Conservation (phyloP, 2,329 filamentous ascomycete genomes). For the Hypoxylon sp. region DNA sequence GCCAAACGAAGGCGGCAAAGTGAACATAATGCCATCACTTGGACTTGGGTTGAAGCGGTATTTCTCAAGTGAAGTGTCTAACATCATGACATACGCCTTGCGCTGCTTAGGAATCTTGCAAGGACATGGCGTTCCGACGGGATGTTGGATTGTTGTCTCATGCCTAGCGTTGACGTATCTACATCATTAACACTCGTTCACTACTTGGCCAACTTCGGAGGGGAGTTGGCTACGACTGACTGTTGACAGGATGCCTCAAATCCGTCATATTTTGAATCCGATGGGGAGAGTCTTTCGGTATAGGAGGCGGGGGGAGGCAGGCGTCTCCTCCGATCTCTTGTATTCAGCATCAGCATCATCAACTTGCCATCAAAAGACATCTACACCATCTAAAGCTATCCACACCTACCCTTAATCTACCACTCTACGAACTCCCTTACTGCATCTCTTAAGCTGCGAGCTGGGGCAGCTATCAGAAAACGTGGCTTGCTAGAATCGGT, state of each 20-base stretch:
- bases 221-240: neutral
- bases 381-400: neutral
- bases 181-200: too few species aligned
- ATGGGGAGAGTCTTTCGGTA: neutral
- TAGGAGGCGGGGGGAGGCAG: slow-evolving; percentile 8
- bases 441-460: slow-evolving; percentile 32
- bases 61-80: too few species aligned
- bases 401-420: neutral
- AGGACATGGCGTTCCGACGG: too few species aligned
- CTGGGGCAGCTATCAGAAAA: neutral
- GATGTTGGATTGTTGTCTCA: too few species aligned
- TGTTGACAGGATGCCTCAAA: neutral
- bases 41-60: too few species aligned
- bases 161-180: too few species aligned
- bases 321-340: neutral
- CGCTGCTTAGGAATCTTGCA: too few species aligned
- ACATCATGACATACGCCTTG: too few species aligned
- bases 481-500: neutral
- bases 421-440: slow-evolving; percentile 42
- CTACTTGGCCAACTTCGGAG: slow-evolving; percentile 4
- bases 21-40: too few species aligned
- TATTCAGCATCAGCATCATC: neutral
- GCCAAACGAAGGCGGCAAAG: too few species aligned
- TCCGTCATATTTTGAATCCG: neutral
- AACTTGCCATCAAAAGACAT: neutral